These are phyloP conservation scores for Debaryomyces castellii DNA, from an alignment of 805 yeast species.

Conservation along the genomic window DNA sequence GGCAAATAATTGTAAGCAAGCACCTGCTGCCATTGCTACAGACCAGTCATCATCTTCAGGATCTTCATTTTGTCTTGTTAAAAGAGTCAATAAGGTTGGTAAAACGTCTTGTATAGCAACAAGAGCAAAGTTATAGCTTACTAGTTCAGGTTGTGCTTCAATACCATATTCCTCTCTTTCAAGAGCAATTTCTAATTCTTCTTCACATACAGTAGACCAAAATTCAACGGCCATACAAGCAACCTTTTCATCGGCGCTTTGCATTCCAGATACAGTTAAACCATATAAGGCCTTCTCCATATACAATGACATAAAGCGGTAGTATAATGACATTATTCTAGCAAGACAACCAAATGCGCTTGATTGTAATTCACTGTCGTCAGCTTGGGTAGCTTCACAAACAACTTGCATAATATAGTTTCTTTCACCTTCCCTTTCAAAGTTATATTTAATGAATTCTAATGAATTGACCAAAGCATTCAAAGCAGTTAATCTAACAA, in stretches of 20 bases:
- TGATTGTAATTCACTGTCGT: conserved; percentile 78
- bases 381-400: conserved; percentile 96
- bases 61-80: conserved; percentile 89
- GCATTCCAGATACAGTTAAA: conserved; percentile 89
- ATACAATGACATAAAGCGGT: conserved; percentile 85
- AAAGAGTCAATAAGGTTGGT: conserved; percentile 77
- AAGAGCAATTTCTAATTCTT: conserved; percentile 77
- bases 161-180: conserved; percentile 64
- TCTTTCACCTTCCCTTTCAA: conserved; percentile 91
- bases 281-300: conserved; percentile 97
- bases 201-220: conserved; percentile 99
- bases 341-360: conserved; percentile 96
- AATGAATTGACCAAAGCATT: conserved; percentile 89
- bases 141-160: conserved; percentile 42
- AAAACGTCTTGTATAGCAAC: conserved; percentile 82
- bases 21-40: conserved; percentile 98
- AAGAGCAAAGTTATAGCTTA: conserved; percentile 77
- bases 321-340: conserved; percentile 85
- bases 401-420: conserved; percentile 98
- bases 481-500: conserved; percentile 85
- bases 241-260: conserved; percentile 76
- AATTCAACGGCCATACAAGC: conserved; percentile 98
- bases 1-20: conserved; percentile 92
- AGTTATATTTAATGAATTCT: conserved; percentile 84
- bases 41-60: conserved; percentile 97